A percentile compares a stretch with the other conserved stretches of the same genome.
Conservation (phyloP, 75 land plant species). For the Isoetes taiwanensis region DNA sequence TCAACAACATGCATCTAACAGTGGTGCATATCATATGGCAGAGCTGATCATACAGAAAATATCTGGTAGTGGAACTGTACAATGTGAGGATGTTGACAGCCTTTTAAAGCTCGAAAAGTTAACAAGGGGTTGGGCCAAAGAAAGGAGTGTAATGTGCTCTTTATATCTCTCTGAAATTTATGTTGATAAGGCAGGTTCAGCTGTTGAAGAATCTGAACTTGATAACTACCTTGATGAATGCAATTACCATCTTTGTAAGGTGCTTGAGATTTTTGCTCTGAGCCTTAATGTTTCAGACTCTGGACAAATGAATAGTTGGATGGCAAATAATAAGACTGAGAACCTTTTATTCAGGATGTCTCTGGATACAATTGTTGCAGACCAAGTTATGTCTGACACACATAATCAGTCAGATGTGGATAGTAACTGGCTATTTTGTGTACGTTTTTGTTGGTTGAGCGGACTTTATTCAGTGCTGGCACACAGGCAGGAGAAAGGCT, state of each 20-base stretch:
- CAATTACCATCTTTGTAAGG: slow-evolving; percentile 74
- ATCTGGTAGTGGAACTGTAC: slow-evolving; percentile 23
- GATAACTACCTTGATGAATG: slow-evolving; percentile 43
- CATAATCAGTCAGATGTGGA: neutral
- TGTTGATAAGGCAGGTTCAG: slow-evolving; percentile 41
- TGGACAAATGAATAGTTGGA: too few species aligned
- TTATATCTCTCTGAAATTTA: slow-evolving; percentile 84
- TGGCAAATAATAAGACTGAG: too few species aligned
- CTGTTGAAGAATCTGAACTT: slow-evolving; percentile 17
- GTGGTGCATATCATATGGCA: slow-evolving; percentile 66
- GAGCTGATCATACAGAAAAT: slow-evolving; percentile 55
- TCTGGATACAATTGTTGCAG: neutral
- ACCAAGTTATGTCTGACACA: neutral
- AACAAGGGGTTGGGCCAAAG: slow-evolving; percentile 42
- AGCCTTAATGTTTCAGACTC: too few species aligned
- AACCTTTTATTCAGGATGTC: too few species aligned
- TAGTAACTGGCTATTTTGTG: slow-evolving; percentile 49
- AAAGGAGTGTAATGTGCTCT: slow-evolving; percentile 46
- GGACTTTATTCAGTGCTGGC: slow-evolving; percentile 45
- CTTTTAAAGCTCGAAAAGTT: slow-evolving; percentile 69
- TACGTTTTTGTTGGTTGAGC: slow-evolving; percentile 76
- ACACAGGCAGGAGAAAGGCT: slow-evolving; percentile 54
- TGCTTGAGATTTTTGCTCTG: slow-evolving; percentile 51
- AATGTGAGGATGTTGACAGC: slow-evolving; percentile 27
- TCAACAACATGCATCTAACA: slow-evolving; percentile 28